A percentile compares a stretch with the other conserved stretches of the same genome.
phyloP scores from a whole-genome alignment of 805 yeast genomes.

The Ogataea dorogensis region DNA sequence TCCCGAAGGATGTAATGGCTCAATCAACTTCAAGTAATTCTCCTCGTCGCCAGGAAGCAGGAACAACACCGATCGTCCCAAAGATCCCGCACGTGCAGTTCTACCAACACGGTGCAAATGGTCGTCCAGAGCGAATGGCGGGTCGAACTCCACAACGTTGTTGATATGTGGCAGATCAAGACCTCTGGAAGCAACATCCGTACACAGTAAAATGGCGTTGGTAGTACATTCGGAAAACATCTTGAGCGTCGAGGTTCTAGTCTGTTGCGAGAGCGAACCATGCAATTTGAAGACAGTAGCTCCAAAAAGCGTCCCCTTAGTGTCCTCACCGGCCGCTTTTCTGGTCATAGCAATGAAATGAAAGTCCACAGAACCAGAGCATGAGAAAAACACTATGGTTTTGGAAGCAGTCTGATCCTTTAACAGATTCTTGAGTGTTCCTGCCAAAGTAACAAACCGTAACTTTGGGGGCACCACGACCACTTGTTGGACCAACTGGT shows the following conservation, averaged over 20 bases:
- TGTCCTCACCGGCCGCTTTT: slow-evolving; percentile 22
- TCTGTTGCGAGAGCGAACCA: slow-evolving; percentile 85
- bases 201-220: slow-evolving; percentile 71
- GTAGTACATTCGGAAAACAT: slow-evolving; percentile 49
- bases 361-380: slow-evolving; percentile 96
- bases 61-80: slow-evolving; percentile 76
- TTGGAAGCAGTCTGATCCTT: slow-evolving; percentile 37
- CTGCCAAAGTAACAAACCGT: slow-evolving; percentile 77
- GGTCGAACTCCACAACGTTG: slow-evolving; percentile 87
- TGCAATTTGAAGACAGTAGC: slow-evolving; percentile 67
- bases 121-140: slow-evolving; percentile 91
- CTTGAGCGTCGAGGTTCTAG: slow-evolving; percentile 73
- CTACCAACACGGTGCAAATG: slow-evolving; percentile 97
- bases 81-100: slow-evolving; percentile 95
- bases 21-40: slow-evolving; percentile 65
- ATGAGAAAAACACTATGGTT: slow-evolving; percentile 84
- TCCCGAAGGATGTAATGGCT: slow-evolving; percentile 48
- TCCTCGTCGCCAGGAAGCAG: slow-evolving; percentile 90
- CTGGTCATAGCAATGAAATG: slow-evolving; percentile 76
- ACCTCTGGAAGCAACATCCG: slow-evolving; percentile 98
- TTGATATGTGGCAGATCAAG: slow-evolving; percentile 86
- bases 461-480: slow-evolving; percentile 91
- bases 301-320: slow-evolving; percentile 35
- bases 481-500: slow-evolving; percentile 78
- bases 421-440: slow-evolving; percentile 53